Base-by-base conservation (phyloP, 2,329 filamentous ascomycete species). In the Lecanosticta acicola region DNA sequence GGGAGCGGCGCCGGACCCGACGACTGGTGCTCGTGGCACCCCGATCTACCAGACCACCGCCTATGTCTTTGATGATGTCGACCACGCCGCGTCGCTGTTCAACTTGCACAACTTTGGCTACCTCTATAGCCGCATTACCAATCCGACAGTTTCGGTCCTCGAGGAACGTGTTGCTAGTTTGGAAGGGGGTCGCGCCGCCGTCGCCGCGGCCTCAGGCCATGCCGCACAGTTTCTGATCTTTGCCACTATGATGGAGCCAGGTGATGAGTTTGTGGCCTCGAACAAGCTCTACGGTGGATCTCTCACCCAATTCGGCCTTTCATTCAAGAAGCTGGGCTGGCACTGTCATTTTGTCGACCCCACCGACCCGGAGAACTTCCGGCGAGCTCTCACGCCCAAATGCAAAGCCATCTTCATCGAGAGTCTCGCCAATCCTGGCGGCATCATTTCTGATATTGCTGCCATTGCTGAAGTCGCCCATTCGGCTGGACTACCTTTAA, bases 281-380 rank as follows among this genome's bases (percentile, higher is more conserved):
- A 48, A 18, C 38, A 48, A 48, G 45, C 49, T 51, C 17, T 51
- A 51, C 35, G 49, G 49, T 19, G 49, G 49, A 41, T 48, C 49
- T 36, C 42, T 48, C 41, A 51, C 45, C 21, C 49, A 51, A 20
- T 51, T 51, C 39, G 35, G 45, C 14, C 45, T 51, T 38, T 48
- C 49, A 7, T 51, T 51, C 49, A 47, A 48, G 41, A 50, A 50
- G 45, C 45, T 51, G 29, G 49, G 45, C 41, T 51, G 49, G 49
- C 45, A 51, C 29, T 51, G 45, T 39, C 41, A 45, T 18, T 48
- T 51, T 29, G 49, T 48, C 18, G 49, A 48, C 38, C 45, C 45
- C 18, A 51, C 45, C 29, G 49, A 50, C 35, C 49, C 45, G 16
- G 45, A 48, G 21, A 51, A 48, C 34, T 51, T 48, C 49, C 49